These are phyloP conservation scores for Exophiala spinifera DNA, from an alignment of 2,329 filamentous ascomycete genomes.

Conservation along the genomic window DNA sequence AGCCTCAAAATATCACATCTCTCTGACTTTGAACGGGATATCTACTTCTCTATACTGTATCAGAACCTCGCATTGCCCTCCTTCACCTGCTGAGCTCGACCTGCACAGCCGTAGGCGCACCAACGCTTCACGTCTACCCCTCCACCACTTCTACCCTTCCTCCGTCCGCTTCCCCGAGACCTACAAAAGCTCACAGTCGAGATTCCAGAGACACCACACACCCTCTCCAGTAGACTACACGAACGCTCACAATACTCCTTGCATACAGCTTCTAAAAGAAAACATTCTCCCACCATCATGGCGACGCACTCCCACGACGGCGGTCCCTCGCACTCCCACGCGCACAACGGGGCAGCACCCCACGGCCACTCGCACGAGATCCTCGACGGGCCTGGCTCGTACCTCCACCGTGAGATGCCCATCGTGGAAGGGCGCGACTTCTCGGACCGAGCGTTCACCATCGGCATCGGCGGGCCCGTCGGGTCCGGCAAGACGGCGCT, in stretches of 20 bases:
- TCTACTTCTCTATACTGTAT: no score
- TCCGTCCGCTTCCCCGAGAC: constrained; percentile 7
- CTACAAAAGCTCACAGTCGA: background rate
- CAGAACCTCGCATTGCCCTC: no score
- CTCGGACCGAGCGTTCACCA: constrained; percentile 84
- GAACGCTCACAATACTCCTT: no score
- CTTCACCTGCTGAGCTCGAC: no score
- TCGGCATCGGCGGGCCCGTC: constrained; percentile 97
- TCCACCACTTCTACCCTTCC: background rate
- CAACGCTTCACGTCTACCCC: background rate
- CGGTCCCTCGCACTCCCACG: constrained; percentile 36
- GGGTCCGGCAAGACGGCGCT: constrained; percentile 96
- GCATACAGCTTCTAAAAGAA: no score
- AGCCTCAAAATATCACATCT: no score
- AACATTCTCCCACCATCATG: constrained; percentile 4
- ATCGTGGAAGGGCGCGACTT: constrained; percentile 85
- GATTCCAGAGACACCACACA: no score
- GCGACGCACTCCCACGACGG: constrained; percentile 34
- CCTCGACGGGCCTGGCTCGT: constrained; percentile 88
- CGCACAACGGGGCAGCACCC: constrained; percentile 34
- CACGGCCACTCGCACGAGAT: constrained; percentile 97
- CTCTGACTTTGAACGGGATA: no score
- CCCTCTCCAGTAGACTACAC: no score
- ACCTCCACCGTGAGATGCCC: constrained; percentile 85
- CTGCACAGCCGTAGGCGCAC: no score